A percentile compares a stretch with the other conserved stretches of the same genome.
Conservation (phyloP, 1,139 yeast species). For the Yamadazyma mexicana region DNA sequence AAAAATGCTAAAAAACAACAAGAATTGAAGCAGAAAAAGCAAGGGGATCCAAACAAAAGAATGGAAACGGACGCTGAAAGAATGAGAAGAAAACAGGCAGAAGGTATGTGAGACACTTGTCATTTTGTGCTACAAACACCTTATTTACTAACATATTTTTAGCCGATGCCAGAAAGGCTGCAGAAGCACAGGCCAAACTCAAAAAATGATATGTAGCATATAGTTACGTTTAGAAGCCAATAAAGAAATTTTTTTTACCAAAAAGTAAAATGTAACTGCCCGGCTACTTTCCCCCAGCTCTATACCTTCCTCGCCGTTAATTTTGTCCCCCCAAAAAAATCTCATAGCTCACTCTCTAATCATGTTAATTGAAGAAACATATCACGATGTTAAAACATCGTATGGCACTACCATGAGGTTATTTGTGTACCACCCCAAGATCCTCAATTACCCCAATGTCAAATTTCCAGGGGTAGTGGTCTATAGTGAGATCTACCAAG, state of each 20-base stretch:
- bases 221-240: no score
- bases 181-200: constrained; percentile 1
- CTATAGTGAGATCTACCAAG: constrained; percentile 81
- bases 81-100: constrained; percentile 84
- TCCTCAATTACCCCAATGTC: constrained; percentile 71
- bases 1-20: constrained; percentile 81
- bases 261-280: no score
- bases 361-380: constrained; percentile 71
- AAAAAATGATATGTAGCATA: not conserved
- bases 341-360: not conserved
- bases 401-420: constrained; percentile 69
- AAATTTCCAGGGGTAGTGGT: constrained; percentile 80
- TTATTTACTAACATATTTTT: constrained; percentile 9
- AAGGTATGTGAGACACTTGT: constrained; percentile 51
- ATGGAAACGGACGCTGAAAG: constrained; percentile 87
- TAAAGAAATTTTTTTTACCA: no score
- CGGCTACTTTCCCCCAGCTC: no score
- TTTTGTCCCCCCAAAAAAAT: no score
- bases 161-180: constrained; percentile 65
- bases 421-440: constrained; percentile 64
- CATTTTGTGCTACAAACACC: no score
- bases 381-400: constrained; percentile 64
- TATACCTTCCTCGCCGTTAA: no score
- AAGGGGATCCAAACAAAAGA: constrained; percentile 82
- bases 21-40: constrained; percentile 63